phyloP scores from a whole-genome alignment of 441 rosid genomes.

The Mallotus japonicus region DNA sequence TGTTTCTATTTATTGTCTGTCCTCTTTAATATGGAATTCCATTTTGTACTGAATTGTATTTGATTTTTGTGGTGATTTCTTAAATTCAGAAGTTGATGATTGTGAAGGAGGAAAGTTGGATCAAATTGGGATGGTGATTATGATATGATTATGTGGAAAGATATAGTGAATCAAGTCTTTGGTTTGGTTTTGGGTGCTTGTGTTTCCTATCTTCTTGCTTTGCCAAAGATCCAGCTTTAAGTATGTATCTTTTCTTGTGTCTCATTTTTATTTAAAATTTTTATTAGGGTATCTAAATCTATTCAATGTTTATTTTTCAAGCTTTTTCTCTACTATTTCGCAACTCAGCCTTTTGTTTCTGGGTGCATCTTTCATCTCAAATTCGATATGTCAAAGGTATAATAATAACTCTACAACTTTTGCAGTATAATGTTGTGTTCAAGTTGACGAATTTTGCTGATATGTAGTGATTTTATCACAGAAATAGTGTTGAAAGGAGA shows the following conservation, averaged over 20 bases:
- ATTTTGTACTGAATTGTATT: neutral
- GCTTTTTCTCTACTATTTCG: slow-evolving; percentile 65
- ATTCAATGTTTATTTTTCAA: slow-evolving; percentile 25
- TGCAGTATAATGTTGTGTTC: neutral
- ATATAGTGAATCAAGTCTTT: slow-evolving; percentile 81
- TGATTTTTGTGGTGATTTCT: slow-evolving; percentile 12
- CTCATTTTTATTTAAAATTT: neutral
- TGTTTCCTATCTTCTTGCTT: no score
- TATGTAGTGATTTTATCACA: slow-evolving; percentile 27
- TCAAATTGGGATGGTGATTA: slow-evolving; percentile 42
- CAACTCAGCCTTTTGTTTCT: slow-evolving; percentile 76
- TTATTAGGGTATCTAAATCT: slow-evolving; percentile 7
- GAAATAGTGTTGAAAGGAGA: slow-evolving; percentile 43
- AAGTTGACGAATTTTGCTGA: neutral
- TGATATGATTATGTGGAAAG: slow-evolving; percentile 85
- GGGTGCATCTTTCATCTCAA: slow-evolving; percentile 79
- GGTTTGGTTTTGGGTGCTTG: slow-evolving; percentile 91
- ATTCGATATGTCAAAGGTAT: slow-evolving; percentile 74
- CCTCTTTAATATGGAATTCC: neutral
- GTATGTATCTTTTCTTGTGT: neutral
- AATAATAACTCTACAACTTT: neutral
- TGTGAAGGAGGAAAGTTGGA: slow-evolving; percentile 55
- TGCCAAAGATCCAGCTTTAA: no score
- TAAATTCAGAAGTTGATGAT: slow-evolving; percentile 43
- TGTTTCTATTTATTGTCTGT: neutral